Conservation (phyloP, 2,329 filamentous ascomycete genomes). For the Alternaria sp. region DNA sequence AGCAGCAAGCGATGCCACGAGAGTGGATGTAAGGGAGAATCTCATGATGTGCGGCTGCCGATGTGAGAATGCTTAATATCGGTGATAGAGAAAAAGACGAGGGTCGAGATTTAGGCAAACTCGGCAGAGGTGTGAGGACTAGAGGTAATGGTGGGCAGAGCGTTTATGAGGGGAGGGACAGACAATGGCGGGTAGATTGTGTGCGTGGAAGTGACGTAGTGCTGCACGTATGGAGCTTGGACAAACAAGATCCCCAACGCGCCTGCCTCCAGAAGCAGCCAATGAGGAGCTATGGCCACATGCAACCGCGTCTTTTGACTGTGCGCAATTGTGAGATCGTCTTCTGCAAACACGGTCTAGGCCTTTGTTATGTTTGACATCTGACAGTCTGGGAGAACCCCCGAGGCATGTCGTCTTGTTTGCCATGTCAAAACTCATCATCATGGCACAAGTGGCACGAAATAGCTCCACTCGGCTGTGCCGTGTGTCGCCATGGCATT, state of each 20-base stretch:
- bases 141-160: constrained; percentile 21
- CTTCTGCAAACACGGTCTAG: constrained; percentile 22
- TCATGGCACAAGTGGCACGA: neutral
- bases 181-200: constrained; percentile 29
- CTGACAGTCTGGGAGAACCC: constrained; percentile 1
- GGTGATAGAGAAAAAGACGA: constrained; percentile 29
- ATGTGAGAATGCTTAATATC: constrained; percentile 22
- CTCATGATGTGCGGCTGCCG: constrained; percentile 69
- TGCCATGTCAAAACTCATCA: neutral
- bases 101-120: constrained; percentile 10
- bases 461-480: neutral
- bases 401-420: constrained; percentile 3
- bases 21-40: constrained; percentile 72
- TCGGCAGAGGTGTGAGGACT: constrained; percentile 20
- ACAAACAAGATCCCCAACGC: constrained; percentile 32
- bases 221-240: constrained; percentile 31
- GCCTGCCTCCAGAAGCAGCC: constrained; percentile 30
- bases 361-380: constrained; percentile 3
- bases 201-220: constrained; percentile 42
- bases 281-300: constrained; percentile 30
- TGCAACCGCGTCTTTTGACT: constrained; percentile 25
- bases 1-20: constrained; percentile 76
- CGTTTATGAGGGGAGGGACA: constrained; percentile 42
- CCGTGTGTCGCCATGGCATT: constrained; percentile 36
- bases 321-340: constrained; percentile 32